Base-by-base conservation (phyloP, 805 yeast genomes). In the Barnettozyma siamensis region DNA sequence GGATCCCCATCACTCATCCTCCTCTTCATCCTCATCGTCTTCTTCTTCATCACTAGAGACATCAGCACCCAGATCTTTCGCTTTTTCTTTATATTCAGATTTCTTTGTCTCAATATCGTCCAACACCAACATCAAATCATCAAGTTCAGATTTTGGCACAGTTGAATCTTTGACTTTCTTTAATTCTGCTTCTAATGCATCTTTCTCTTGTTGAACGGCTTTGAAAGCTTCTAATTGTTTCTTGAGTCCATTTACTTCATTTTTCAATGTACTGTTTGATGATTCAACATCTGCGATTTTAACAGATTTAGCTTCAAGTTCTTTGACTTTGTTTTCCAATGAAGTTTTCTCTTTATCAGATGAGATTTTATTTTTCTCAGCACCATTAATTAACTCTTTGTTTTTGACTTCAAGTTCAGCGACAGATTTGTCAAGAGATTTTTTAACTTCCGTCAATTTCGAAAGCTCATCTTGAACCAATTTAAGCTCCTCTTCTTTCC, bases 41-140 rank as follows among this genome's bases (percentile, higher is more conserved):
- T 70, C 80, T 0, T 78, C 88, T 20, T 81, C 88, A 41, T 82
- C 91, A 36, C 86, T 78, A 5, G 88, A 79, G 2, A 80, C 70
- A 2, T 73, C 80, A 39, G 72, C 77, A 1, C 86, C 87, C 5
- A 78, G 53, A 0, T 57, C 64, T 42, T 66, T 67, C 30, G 83
- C 67, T 43, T 65, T 69, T 7, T 60, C 53, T 54, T 80, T 81
- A 57, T 85, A 80, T 46, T 68, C 68, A 24, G 69, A 65, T 43
- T 77, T 77, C 48, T 73, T 76, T 37, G 82, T 88, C 44, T 88
- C 95, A 50, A 87, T 64, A 35, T 86, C 95, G 16, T 83, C 75
- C 59, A 88, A 77, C 16, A 88, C 64, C 19, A 87, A 62, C 78
- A 88, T 73, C 52, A 88, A 60, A 47, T 86, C 95, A 51, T 88